Conservation (phyloP, 2,329 filamentous ascomycete species). For the Ceratocystis variospora region DNA sequence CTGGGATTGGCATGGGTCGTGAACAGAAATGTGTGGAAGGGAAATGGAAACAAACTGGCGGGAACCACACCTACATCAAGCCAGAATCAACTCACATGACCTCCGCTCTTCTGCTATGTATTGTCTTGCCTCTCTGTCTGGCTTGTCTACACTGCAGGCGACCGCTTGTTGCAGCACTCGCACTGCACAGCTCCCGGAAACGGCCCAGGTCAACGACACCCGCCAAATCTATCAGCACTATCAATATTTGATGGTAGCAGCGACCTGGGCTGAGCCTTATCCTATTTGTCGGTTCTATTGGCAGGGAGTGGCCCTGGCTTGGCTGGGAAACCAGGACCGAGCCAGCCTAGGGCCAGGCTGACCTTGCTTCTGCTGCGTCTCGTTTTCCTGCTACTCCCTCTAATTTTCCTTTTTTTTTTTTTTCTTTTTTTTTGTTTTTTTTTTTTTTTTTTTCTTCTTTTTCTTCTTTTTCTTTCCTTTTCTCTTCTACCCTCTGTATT, state of each 20-base stretch:
- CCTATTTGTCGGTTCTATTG: background rate
- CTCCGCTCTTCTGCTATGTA: background rate
- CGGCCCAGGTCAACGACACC: too few species aligned
- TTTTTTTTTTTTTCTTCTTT: background rate
- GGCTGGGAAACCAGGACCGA: background rate
- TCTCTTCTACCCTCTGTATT: background rate
- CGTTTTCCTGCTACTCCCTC: background rate
- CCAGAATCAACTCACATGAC: background rate
- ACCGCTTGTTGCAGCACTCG: too few species aligned
- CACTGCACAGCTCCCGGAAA: too few species aligned
- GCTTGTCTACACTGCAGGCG: too few species aligned
- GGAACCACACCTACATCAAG: background rate
- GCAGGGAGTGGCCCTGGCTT: background rate
- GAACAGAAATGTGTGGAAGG: background rate
- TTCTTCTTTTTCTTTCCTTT: too few species aligned
- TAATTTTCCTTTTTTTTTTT: background rate
- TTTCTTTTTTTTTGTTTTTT: too few species aligned
- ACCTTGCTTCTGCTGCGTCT: background rate
- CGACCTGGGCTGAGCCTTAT: background rate
- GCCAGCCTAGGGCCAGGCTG: background rate
- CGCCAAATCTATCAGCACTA: too few species aligned
- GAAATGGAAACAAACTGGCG: background rate
- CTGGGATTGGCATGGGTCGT: constrained; percentile 6
- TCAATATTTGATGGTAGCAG: too few species aligned
- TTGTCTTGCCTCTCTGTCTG: too few species aligned